Evolutionary conservation across 2,329 filamentous ascomycete species (phyloP), one percentile per base, ranked within the genome.

Genomic region (Diplocarpon mali): DNA sequence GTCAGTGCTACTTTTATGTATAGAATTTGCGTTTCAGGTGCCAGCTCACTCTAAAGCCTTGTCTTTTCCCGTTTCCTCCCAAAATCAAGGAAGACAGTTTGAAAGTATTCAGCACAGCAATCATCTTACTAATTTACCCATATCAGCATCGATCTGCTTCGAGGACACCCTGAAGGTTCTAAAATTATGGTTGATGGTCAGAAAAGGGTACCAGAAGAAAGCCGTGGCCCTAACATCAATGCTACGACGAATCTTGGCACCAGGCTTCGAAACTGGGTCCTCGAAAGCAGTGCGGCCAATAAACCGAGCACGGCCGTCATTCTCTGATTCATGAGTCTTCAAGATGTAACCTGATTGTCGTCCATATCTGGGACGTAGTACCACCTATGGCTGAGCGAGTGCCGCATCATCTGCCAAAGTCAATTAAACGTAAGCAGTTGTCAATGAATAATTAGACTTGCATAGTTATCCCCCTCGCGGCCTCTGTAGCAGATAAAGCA

Each of bases 141-240:
- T 3, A 4, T 24, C 20, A 24, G 7, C 20, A 4, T 24, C 7
- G 7, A 24, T 24, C 20, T 24, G 20, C 20, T 24, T 24, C 7
- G 20, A 4, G 20, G 20, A 4, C 3, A 24, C 3, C 7, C 20
- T 7, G 20, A 24, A 3, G 7, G 20, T 24, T 24, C 20, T 24
- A 4, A 7, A 3, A 24, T 4, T 3, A 24, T 24, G 7, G 20
- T 24, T 3, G 20, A 3, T 24, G 3, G 20, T 24, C 20, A 4
- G 3, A 10, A 39, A 37, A 32, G 10, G 2, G 15, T 6, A 35
- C 41, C 28, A 52, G 36, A 49, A 50, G 38, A 50, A 50, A 2
- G 48, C 50, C 20, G 50, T 48, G 2, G 50, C 49, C 28, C 50
- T 29, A 30, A 50, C 48, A 35, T 53, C 50, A 32, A n/a, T n/a